Base-by-base conservation (phyloP, 129 eudicot genomes). In the Ambrosia artemisiifolia region DNA sequence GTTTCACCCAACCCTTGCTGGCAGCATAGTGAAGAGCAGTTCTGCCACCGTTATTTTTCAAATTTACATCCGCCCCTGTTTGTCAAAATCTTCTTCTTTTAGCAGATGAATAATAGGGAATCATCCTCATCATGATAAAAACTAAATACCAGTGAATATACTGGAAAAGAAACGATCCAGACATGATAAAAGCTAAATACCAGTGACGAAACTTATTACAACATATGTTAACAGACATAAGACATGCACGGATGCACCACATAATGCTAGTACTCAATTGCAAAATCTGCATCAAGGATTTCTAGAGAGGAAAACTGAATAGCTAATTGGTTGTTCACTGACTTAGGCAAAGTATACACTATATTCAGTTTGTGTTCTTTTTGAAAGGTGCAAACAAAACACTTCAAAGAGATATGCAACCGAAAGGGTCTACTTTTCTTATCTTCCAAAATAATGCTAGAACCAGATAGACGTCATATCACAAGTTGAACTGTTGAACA, bases 21-120 rank as follows among this genome's bases (percentile, higher is more conserved):
- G 99, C 94, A 74, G 94, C 96, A 74, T 95, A 95, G 80, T 95
- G 99, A 68, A 95, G 99, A 17, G 99, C 89, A 60, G 97, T 90
- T 8, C 96, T 93, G 9, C 99, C 99, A 57, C 97, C 96, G 70
- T 88, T 77, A 67, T 90, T 95, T 74, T 86, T 88, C 75, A 88
- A 40, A 75, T 95, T 88, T 36, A 88, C 96, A 84, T 90, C 95
- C 71, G 97, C 97, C 50, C 99, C 97, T 95, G 85, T 64, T 59
- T 63, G 75, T 46, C 60, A 74, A 18, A 38, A 75, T 17, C 12
- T 38, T 11, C 55, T 42, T 28, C 72, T 76, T 53, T 82, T 53
- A 53, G 67, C n/a, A n/a, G n/a, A n/a, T n/a, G n/a, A n/a, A n/a
- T n/a, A n/a, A n/a, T n/a, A n/a, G n/a, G n/a, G n/a, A n/a, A n/a